A percentile compares a stretch with the other conserved stretches of the same genome.
phyloP scores from a whole-genome alignment of 2,329 filamentous ascomycete species.

The Hypoxylon sp. region DNA sequence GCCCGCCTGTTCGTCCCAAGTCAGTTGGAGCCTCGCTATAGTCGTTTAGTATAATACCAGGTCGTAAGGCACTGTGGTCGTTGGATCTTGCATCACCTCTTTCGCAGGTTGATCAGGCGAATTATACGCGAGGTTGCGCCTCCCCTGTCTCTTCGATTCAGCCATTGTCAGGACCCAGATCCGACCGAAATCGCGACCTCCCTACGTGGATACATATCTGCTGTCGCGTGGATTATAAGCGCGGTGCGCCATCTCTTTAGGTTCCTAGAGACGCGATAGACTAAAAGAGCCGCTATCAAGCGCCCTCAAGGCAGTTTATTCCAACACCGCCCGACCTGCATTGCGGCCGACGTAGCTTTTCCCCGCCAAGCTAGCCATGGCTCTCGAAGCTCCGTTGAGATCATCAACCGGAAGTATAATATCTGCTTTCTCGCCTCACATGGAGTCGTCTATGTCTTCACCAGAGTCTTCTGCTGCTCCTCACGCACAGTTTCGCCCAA shows the following conservation, averaged over 20 bases:
- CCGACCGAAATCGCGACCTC: conserved; percentile 35
- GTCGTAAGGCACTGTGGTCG: conserved; percentile 30
- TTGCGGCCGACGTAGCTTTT: conserved; percentile 37
- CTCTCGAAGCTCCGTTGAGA: conserved; percentile 73
- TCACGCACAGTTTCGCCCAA: conserved; percentile 64
- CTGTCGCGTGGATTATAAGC: conserved; percentile 43
- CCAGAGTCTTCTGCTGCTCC: conserved; percentile 66
- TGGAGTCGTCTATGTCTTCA: conserved; percentile 70
- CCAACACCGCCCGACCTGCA: conserved; percentile 37
- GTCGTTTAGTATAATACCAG: conserved; percentile 24
- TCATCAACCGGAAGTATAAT: conserved; percentile 72
- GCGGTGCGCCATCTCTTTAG: conserved; percentile 39
- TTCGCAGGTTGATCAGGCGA: conserved; percentile 37
- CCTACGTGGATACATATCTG: conserved; percentile 38
- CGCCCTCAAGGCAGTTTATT: conserved; percentile 38
- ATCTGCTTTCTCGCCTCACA: conserved; percentile 67
- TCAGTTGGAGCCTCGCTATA: conserved; percentile 23
- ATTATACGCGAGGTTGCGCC: conserved; percentile 36
- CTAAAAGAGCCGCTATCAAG: conserved; percentile 36
- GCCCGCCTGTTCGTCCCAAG: conserved; percentile 28
- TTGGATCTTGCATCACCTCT: conserved; percentile 40
- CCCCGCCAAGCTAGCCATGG: conserved; percentile 61
- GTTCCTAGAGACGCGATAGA: conserved; percentile 44
- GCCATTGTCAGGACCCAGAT: conserved; percentile 38
- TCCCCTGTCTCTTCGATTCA: conserved; percentile 36